Evolutionary conservation across 345 rosid genomes (phyloP), one percentile per base, ranked within the genome.

Genomic region (Euphorbia pulcherrima): DNA sequence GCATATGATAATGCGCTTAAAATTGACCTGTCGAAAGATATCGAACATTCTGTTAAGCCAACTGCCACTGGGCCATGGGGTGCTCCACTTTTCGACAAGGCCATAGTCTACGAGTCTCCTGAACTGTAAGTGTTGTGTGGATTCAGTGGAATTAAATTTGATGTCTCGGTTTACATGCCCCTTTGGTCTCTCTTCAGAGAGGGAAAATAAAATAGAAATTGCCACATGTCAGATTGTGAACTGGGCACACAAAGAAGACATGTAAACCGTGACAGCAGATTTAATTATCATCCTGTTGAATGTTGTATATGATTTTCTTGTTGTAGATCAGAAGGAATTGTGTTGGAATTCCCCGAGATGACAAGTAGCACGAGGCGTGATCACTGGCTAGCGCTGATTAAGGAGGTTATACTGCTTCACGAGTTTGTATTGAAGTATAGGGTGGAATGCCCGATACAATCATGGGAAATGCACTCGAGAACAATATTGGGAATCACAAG

Each of bases 51-150:
- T 0, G 62, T 84, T 56, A 89, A 87, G 77, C 87, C 99, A 61
- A 67, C 77, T 35, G 88, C 96, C 41, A 88, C 96, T 20, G 96
- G 99, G 64, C 99, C 99, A n/a, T 91, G 89, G 85, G 97, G 99
- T 60, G 96, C 95, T 70, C 97, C 97, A 3, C 89, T 94, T 68
- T 94, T 87, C 56, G 97, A 94, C 81, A 94, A 88, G 82, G 99
- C 96, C 72, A 79, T 91, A 68, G 50, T 75, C 37, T 88, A 83
- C 5, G 90, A 94, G 75, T 85, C 93, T 40, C 82, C 87, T 4
- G 92, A 85, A 71, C 21, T 83, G 99, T 94, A 83, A 90, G 96
- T 72, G n/a, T 55, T 47, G 13, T 18, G 28, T 66, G 14, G 39
- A 27, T n/a, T n/a, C n/a, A n/a, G n/a, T n/a, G n/a, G n/a, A n/a